Percentiles rank a stretch among this genome's conserved stretches.
Evolutionary conservation across 345 rosid species (phyloP).

Genomic region (Moricandia arvensis): DNA sequence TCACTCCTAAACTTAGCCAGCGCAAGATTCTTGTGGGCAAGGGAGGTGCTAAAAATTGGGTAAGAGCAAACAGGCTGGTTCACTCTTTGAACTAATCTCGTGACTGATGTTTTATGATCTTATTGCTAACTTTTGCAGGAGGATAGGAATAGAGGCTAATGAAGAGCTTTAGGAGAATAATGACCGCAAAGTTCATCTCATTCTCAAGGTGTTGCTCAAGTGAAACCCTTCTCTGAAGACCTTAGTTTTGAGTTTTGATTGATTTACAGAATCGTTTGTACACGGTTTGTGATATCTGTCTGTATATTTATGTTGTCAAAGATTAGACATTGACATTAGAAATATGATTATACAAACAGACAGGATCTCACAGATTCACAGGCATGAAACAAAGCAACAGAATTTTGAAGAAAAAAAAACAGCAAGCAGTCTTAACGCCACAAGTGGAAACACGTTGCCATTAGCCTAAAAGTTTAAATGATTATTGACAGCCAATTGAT

Average conservation of each 20-base stretch:
- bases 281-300: neutral
- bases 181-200: constrained; percentile 80
- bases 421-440: constrained; percentile 4
- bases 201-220: constrained; percentile 75
- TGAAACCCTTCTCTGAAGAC: constrained; percentile 33
- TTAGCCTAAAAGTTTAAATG: neutral
- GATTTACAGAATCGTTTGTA: constrained; percentile 3
- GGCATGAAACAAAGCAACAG: constrained; percentile 2
- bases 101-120: neutral
- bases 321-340: constrained; percentile 20
- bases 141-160: constrained; percentile 89
- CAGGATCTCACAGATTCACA: neutral
- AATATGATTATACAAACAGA: constrained; percentile 24
- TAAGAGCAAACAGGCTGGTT: constrained; percentile 29
- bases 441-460: constrained; percentile 1
- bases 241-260: neutral
- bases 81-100: neutral
- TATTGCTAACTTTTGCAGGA: constrained; percentile 49
- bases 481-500: no score
- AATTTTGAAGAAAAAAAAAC: neutral
- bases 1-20: constrained; percentile 74
- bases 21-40: constrained; percentile 94
- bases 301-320: constrained; percentile 31
- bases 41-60: constrained; percentile 85
- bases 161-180: constrained; percentile 86